These are phyloP conservation scores for Cryptosporidium andersoni DNA, from an alignment of 169 alveolate genomes.

Conservation along the genomic window DNA sequence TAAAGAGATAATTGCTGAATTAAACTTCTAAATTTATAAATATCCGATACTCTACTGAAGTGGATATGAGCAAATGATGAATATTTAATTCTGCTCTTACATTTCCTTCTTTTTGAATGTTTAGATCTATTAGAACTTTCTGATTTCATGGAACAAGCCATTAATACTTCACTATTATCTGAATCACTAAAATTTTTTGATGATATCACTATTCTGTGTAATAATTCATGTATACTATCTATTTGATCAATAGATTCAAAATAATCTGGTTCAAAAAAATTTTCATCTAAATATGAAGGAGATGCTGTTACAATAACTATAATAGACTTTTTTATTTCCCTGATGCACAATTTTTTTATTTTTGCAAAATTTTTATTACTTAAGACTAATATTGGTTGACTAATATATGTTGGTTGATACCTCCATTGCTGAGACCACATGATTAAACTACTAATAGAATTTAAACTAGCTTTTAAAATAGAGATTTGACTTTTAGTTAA, in stretches of 20 bases:
- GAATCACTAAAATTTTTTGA: background rate
- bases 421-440: conserved; percentile 40
- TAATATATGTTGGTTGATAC: conserved; percentile 51
- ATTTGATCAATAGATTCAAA: conserved; percentile 8
- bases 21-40: background rate
- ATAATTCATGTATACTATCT: background rate
- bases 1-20: background rate
- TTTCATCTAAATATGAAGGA: conserved; percentile 16
- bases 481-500: conserved; percentile 15
- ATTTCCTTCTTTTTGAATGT: conserved; percentile 6
- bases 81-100: background rate
- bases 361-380: conserved; percentile 4
- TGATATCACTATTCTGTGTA: conserved; percentile 7
- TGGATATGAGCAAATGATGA: conserved; percentile 21
- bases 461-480: conserved; percentile 3
- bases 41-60: conserved; percentile 13
- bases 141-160: background rate
- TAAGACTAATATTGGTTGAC: conserved; percentile 27
- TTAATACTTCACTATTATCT: background rate
- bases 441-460: conserved; percentile 15
- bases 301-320: conserved; percentile 53
- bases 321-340: conserved; percentile 1
- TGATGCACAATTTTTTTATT: conserved; percentile 4
- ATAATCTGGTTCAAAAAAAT: conserved; percentile 27
- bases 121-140: conserved; percentile 20